Base-by-base conservation (phyloP, 2,329 filamentous ascomycete genomes). In the Teratosphaeria nubilosa region DNA sequence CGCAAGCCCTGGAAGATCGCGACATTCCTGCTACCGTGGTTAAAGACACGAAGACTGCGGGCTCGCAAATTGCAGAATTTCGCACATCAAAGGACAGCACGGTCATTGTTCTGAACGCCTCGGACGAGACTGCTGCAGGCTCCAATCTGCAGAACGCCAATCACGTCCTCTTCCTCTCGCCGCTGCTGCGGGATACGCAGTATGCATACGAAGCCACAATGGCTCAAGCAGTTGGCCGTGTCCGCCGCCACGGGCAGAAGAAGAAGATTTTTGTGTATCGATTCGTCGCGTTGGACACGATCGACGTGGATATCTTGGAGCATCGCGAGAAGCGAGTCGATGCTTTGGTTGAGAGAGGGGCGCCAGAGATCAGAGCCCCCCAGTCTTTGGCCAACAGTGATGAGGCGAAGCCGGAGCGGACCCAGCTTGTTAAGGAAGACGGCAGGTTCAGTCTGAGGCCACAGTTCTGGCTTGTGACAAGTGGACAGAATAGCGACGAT, bases 241-340 rank as follows among this genome's bases (percentile, higher is more conserved):
- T 78, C 9, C 76, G 78, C 5, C 76, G 85, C 1, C 83, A 80
- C 58, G 81, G 82, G 0, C 85, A 88, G 65, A 70, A 71, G 41
- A 81, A 79, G 63, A 67, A 69, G 1, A 84, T 87, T 1, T 75
- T 82, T 56, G 77, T 86, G 16, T 85, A 85, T 65, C 78, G 92
- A 1, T 85, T 97, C 22, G 86, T 95, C 9, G 94, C 90, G 11
- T 87, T 96, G 68, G 87, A 95, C 69, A 78, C 76, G 1, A 75
- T 79, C 45, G 76, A 79, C 41, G 73, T 78, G 1, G 76, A 78
- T 59, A 74, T 78, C 16, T 60, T 79, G 0, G 74, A 78, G 62
- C 74, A 76, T 50, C 70, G 74, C 1, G 74, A 78, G 58, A 69
- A 68, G 14, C 68, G 73, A 0, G 55, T 10, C 1, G 58, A 61